A percentile compares a stretch with the other conserved stretches of the same genome.
Evolutionary conservation across 805 yeast species (phyloP).

Genomic region (Clavispora asparagi): DNA sequence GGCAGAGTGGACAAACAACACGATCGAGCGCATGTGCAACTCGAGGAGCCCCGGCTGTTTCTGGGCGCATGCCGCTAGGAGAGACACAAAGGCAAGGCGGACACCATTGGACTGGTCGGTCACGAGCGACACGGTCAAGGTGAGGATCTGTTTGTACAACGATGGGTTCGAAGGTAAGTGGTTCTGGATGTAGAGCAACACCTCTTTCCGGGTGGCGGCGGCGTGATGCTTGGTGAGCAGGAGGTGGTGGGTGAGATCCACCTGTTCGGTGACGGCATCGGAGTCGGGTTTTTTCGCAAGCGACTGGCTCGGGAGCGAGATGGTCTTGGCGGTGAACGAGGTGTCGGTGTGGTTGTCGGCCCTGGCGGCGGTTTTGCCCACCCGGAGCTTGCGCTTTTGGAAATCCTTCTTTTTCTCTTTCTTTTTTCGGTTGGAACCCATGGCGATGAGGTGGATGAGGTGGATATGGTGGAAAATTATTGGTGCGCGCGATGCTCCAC

Average conservation of each 20-base stretch:
- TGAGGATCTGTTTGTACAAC: conserved; percentile 51
- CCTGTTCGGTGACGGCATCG: conserved; percentile 24
- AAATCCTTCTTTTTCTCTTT: conserved; percentile 70
- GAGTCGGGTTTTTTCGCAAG: conserved; percentile 16
- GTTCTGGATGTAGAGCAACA: conserved; percentile 47
- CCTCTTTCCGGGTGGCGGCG: conserved; percentile 64
- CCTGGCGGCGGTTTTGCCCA: conserved; percentile 74
- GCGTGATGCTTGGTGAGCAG: conserved; percentile 73
- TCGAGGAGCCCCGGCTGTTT: conserved; percentile 52
- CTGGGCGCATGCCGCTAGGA: conserved; percentile 44
- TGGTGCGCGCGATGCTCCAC: conserved; percentile 1
- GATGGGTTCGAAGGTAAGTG: conserved; percentile 50
- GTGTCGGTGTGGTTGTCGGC: conserved; percentile 81
- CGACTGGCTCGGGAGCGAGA: conserved; percentile 44
- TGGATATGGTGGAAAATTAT: neutral
- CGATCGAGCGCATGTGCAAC: conserved; percentile 52
- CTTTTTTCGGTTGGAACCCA: conserved; percentile 52
- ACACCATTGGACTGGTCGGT: conserved; percentile 65
- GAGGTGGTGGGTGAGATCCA: conserved; percentile 55
- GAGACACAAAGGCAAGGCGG: conserved; percentile 47
- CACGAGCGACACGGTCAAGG: conserved; percentile 56
- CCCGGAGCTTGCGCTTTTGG: conserved; percentile 71
- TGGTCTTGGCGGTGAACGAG: conserved; percentile 67
- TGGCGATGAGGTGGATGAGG: conserved; percentile 3
- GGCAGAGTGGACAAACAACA: conserved; percentile 79